Evolutionary conservation across 2,329 filamentous ascomycete genomes (phyloP), one percentile per base, ranked within the genome.

Genomic region (Emericellopsis atlantica): DNA sequence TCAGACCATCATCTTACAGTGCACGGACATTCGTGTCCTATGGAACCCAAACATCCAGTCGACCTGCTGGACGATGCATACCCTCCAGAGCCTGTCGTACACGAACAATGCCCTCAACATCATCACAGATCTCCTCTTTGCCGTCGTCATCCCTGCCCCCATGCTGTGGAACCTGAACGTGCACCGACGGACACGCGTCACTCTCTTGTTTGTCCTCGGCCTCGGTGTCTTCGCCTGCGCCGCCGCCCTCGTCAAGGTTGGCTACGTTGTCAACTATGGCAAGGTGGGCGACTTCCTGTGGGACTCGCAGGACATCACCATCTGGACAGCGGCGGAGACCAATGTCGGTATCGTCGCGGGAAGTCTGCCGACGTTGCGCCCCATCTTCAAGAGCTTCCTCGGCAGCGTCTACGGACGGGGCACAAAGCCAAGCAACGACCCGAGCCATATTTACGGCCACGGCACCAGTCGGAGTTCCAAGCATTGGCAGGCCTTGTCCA

Each of bases 1-100:
- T 3, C 11, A 60, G 52, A 71, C 69, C 0, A 45, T 72, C 2
- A 42, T 72, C 2, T 50, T 71, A 2, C 67, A 74, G 43, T 74
- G 70, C 38, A 60, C 57, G 6, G 58, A 72, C 34, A 51, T 72
- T 1, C 56, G 60, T 6, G 45, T 64, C 1, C 56, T 62, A 23
- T 74, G 69, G 69, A 65, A 74, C 45, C 36, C 32, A 0, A 50
- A 48, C 0, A 54, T 64, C 2, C 49, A 57, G 9, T 52, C 58
- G 0, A 59, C 53, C 2, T 73, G 70, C 45, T 74, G 66, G 60
- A 43, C 54, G 1, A 43, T 50, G 6, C 37, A 39, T 1, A 66
- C 61, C 0, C 51, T 71, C 5, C 55, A 64, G 24, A 55, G 49
- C 1, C 51, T 74, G 2, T 61, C 61, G 10, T 70, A 67, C 43